These are phyloP conservation scores for Sordaria brevicollis DNA, from an alignment of 495 filamentous ascomycete species.

Conservation along the genomic window DNA sequence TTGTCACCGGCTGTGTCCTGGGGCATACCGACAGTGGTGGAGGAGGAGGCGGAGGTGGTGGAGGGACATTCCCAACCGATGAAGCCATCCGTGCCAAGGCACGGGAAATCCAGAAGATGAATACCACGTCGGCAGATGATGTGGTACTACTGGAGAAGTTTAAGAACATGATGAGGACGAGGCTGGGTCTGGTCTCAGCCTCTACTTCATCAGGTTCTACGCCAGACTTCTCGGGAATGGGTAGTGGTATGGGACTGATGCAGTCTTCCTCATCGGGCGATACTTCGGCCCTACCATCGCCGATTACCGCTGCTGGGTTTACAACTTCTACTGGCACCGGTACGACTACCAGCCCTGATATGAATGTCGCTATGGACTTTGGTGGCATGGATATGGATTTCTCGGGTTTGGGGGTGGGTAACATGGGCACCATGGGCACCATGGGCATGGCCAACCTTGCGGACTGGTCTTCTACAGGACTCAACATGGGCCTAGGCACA, in stretches of 20 bases:
- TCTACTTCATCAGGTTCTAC: background rate
- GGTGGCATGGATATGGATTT: background rate
- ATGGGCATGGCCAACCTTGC: background rate
- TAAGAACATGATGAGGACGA: slow-evolving; percentile 25
- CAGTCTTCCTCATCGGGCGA: background rate
- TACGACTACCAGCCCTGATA: background rate
- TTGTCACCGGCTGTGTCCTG: slow-evolving; percentile 14
- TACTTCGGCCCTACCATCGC: background rate
- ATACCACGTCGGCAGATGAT: slow-evolving; percentile 39
- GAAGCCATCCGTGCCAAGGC: slow-evolving; percentile 28
- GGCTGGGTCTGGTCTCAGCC: background rate
- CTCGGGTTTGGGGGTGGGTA: background rate
- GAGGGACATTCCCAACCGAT: slow-evolving; percentile 27
- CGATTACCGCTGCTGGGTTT: background rate
- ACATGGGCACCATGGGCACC: background rate
- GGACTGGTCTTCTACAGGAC: background rate
- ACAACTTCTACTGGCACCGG: background rate
- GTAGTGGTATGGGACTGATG: background rate
- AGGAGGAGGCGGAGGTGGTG: slow-evolving; percentile 11
- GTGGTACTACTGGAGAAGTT: slow-evolving; percentile 36
- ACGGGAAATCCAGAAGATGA: slow-evolving; percentile 30
- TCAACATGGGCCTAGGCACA: background rate
- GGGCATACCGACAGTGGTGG: background rate
- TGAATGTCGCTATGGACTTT: background rate
- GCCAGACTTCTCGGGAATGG: background rate